Percentiles rank a stretch among this genome's conserved stretches.
Evolutionary conservation across 345 rosid species (phyloP).

Genomic region (Dovyalis caffra): DNA sequence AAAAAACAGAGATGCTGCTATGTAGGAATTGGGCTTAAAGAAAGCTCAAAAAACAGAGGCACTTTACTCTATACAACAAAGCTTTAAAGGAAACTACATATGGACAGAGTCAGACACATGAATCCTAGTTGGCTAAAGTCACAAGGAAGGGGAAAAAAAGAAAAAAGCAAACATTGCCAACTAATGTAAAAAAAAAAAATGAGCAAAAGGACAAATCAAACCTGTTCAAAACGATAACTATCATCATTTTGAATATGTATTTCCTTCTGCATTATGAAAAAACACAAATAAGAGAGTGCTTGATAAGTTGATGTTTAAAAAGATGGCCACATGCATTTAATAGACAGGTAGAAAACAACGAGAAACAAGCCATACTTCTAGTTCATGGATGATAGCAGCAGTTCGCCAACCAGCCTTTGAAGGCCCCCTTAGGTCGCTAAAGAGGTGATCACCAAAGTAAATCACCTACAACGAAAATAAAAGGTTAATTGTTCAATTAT

Average conservation of each 20-base stretch:
- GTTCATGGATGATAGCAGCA: constrained; percentile 92
- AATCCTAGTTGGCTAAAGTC: not conserved
- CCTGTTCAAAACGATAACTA: constrained; percentile 89
- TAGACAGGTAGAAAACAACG: constrained; percentile 9
- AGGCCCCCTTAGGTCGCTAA: constrained; percentile 95
- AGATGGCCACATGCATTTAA: constrained; percentile 1
- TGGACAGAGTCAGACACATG: not conserved
- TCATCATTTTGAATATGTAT: constrained; percentile 71
- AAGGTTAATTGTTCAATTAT: not conserved
- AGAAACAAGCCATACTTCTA: constrained; percentile 55
- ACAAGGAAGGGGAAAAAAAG: too few relatives aligned
- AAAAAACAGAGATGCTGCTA: too few relatives aligned
- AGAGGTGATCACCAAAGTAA: constrained; percentile 96
- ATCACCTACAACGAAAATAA: constrained; percentile 51
- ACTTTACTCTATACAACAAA: constrained; percentile 2
- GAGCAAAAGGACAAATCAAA: constrained; percentile 27
- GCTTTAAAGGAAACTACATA: not conserved
- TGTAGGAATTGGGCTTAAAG: too few relatives aligned
- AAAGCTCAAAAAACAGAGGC: not conserved
- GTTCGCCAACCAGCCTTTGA: constrained; percentile 99
- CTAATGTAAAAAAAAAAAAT: constrained; percentile 1
- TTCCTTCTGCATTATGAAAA: constrained; percentile 63
- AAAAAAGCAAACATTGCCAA: too few relatives aligned
- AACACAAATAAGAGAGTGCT: not conserved
- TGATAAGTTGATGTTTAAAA: not conserved